Percentiles rank a stretch among this genome's conserved stretches.
Evolutionary conservation across 192 early-diverging fungal species (phyloP).

Genomic region (Neocallimastix lanati): DNA sequence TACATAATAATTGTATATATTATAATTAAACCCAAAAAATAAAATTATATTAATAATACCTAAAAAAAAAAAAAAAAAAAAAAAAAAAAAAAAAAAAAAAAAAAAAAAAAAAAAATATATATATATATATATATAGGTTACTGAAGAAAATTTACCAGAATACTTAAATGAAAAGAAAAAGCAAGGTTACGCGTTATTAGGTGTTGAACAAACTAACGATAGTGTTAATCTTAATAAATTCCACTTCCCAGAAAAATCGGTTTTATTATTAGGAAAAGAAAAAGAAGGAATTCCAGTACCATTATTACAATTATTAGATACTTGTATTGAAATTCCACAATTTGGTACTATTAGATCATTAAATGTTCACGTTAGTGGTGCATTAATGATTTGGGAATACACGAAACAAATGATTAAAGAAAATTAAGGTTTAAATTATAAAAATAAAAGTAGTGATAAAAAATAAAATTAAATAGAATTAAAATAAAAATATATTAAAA

Average conservation of each 20-base stretch:
- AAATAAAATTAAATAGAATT: too few relatives aligned
- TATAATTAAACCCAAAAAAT: too few relatives aligned
- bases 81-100: too few relatives aligned
- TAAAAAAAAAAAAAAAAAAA: too few relatives aligned
- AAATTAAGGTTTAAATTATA: too few relatives aligned
- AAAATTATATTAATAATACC: too few relatives aligned
- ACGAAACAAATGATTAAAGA: slow-evolving; percentile 13
- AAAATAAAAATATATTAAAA: too few relatives aligned
- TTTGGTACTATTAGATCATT: slow-evolving; percentile 31
- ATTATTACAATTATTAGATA: slow-evolving; percentile 29
- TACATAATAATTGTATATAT: too few relatives aligned
- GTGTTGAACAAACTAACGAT: slow-evolving; percentile 37
- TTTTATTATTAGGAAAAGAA: slow-evolving; percentile 32
- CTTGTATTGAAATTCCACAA: slow-evolving; percentile 37
- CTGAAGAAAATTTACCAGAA: slow-evolving; percentile 11
- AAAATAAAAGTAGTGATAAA: too few relatives aligned
- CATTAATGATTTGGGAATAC: slow-evolving; percentile 34
- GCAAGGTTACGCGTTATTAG: slow-evolving; percentile 27
- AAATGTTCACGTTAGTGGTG: slow-evolving; percentile 40
- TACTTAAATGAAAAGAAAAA: slow-evolving; percentile 24
- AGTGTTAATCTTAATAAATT: slow-evolving; percentile 25
- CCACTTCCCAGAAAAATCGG: slow-evolving; percentile 29
- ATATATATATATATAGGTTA: slow-evolving; percentile 4
- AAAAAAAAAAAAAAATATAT: too few relatives aligned
- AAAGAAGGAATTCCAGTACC: slow-evolving; percentile 27